Base-by-base conservation (phyloP, 1,139 yeast species). In the Debaryomyces subglobosus region DNA sequence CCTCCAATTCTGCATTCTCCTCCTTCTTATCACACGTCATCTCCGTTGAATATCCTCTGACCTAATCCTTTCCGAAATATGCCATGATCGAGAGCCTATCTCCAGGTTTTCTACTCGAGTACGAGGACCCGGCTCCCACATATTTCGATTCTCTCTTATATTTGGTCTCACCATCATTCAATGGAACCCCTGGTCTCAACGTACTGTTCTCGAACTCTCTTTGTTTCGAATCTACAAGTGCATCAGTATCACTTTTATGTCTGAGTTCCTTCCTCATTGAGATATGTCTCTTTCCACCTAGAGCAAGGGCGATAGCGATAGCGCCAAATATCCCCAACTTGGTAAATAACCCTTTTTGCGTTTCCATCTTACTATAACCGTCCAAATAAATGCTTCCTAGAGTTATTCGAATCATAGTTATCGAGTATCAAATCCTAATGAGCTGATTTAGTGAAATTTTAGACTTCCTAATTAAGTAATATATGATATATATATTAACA, bases 81-180 rank as follows among this genome's bases (percentile, higher is more conserved):
- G 66, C 61, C 58, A 65, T 68, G 60, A 73, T 60, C 10, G 74
- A 64, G 42, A 75, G 66, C 46, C 75, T 61, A 50, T 75, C 83
- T 12, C 83, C 83, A 9, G 74, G 71, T 48, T 72, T 72, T 52
- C 85, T 65, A 32, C 81, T 71, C 67, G 78, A 54, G 69, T 84
- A 84, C 43, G 89, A 78, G 43, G 70, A 69, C 0, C 89, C 89
- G 0, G 85, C 75, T 5, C 90, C 92, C 54, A 84, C 87, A 59
- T 77, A 87, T 57, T 78, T 81, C 48, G 86, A 81, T 52, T 81
- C 81, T 53, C 91, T 67, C 12, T 56, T 49, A 27, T 55, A 59
- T 21, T 51, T 44, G 12, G 48, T 50, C 18, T 43, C 40, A 6
- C 33, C 53, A 30, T 62, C 68, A 21, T 30, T 13, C 30, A 51